Percentiles rank a stretch among this genome's conserved stretches.
These are phyloP conservation scores for Globisporangium recalcitrans DNA, from an alignment of 352 stramenopile species.

Conservation along the genomic window DNA sequence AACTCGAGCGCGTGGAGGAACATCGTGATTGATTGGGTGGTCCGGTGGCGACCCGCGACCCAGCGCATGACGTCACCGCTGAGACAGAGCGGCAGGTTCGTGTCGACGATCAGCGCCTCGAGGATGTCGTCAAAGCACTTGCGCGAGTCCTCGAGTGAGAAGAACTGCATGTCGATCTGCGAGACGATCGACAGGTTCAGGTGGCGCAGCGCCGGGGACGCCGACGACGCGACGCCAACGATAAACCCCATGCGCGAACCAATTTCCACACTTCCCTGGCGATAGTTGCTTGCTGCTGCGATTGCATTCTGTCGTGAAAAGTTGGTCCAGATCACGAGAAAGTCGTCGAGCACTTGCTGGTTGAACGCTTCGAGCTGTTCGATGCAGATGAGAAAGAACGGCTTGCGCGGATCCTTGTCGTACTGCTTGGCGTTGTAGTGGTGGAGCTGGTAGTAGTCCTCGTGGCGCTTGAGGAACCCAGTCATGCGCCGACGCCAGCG, in stretches of 20 bases:
- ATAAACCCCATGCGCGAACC: slow-evolving; percentile 46
- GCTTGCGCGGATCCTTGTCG: slow-evolving; percentile 12
- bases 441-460: slow-evolving; percentile 34
- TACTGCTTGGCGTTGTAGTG: slow-evolving; percentile 7
- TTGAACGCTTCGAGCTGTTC: slow-evolving; percentile 68
- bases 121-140: slow-evolving; percentile 75
- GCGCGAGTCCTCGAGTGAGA: slow-evolving; percentile 66
- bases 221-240: slow-evolving; percentile 59
- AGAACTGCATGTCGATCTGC: slow-evolving; percentile 69
- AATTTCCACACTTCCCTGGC: background rate
- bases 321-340: slow-evolving; percentile 69
- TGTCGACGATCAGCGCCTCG: slow-evolving; percentile 61
- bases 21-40: slow-evolving; percentile 56
- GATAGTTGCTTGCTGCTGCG: slow-evolving; percentile 5
- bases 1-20: slow-evolving; percentile 64
- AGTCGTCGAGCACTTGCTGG: slow-evolving; percentile 53
- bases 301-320: slow-evolving; percentile 20
- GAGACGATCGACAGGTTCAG: slow-evolving; percentile 50
- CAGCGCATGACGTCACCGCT: slow-evolving; percentile 41
- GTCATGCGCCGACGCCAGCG: slow-evolving; percentile 21
- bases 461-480: slow-evolving; percentile 22
- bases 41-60: slow-evolving; percentile 42
- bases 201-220: slow-evolving; percentile 60
- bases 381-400: slow-evolving; percentile 68
- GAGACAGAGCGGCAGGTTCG: slow-evolving; percentile 51